Conservation (phyloP, 2,329 filamentous ascomycete species). For the Lachnellula suecica region DNA sequence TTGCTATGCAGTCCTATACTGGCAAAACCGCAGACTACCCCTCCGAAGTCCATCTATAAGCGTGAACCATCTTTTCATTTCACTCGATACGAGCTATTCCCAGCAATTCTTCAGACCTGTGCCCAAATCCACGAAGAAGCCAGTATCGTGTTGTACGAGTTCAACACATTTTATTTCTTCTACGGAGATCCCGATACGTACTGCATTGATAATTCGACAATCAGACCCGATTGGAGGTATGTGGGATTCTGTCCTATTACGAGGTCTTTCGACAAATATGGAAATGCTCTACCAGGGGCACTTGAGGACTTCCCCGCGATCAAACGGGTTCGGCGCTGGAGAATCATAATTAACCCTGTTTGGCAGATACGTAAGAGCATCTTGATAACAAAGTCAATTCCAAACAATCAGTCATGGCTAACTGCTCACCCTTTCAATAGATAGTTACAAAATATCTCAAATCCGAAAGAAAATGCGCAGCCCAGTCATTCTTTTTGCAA, state of each 20-base stretch:
- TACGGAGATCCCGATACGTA: too few species aligned
- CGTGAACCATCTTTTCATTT: not conserved
- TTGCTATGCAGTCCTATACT: slow-evolving; percentile 9
- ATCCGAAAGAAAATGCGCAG: too few species aligned
- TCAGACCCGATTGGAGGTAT: too few species aligned
- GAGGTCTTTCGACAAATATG: too few species aligned
- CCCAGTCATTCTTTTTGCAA: too few species aligned
- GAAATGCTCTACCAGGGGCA: too few species aligned
- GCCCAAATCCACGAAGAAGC: not conserved
- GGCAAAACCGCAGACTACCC: not conserved
- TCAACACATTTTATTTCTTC: too few species aligned
- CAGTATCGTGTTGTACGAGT: not conserved
- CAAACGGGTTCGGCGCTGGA: not conserved
- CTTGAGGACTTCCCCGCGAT: not conserved
- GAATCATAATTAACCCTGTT: not conserved
- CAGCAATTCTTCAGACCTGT: not conserved
- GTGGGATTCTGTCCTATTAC: too few species aligned
- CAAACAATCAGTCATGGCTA: too few species aligned
- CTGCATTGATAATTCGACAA: not conserved
- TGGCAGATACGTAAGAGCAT: too few species aligned
- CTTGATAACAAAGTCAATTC: too few species aligned
- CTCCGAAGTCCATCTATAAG: not conserved
- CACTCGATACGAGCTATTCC: not conserved
- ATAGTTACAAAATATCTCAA: too few species aligned
- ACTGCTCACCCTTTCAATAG: not conserved